Percentiles rank a stretch among this genome's conserved stretches.
Evolutionary conservation across 2,329 filamentous ascomycete species (phyloP).

Genomic region (Lecanicillium sp.): DNA sequence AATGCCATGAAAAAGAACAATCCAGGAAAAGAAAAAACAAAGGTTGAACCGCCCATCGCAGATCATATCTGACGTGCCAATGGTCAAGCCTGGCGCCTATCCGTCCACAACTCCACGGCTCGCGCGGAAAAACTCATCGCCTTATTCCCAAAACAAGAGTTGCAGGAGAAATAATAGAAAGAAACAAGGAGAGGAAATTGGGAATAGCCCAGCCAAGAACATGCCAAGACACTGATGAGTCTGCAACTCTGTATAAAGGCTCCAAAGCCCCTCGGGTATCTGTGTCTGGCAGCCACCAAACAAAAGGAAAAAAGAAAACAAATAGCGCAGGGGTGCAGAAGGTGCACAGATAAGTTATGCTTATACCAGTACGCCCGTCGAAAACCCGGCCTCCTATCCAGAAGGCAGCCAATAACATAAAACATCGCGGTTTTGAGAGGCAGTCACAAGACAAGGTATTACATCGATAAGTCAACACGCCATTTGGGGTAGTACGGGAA

Average conservation of each 20-base stretch:
- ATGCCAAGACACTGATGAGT: no score
- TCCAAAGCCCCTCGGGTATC: no score
- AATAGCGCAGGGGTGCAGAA: conserved; percentile 2
- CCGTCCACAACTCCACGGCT: no score
- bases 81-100: no score
- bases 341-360: conserved; percentile 2
- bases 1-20: conserved; percentile 9
- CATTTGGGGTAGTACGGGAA: background rate
- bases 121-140: no score
- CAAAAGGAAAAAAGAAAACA: conserved; percentile 7
- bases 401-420: conserved; percentile 5
- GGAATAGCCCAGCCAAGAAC: no score
- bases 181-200: conserved; percentile 6
- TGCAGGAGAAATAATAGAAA: conserved; percentile 7
- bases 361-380: conserved; percentile 3
- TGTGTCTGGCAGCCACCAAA: no score
- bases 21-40: conserved; percentile 4
- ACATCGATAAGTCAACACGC: background rate
- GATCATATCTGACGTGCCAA: no score
- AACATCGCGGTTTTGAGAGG: conserved; percentile 1
- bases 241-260: no score
- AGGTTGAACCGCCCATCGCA: no score
- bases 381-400: conserved; percentile 8
- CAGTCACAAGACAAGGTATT: background rate
- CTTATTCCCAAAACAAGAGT: background rate